phyloP scores from a whole-genome alignment of 345 rosid genomes.

The Murraya koenigii region DNA sequence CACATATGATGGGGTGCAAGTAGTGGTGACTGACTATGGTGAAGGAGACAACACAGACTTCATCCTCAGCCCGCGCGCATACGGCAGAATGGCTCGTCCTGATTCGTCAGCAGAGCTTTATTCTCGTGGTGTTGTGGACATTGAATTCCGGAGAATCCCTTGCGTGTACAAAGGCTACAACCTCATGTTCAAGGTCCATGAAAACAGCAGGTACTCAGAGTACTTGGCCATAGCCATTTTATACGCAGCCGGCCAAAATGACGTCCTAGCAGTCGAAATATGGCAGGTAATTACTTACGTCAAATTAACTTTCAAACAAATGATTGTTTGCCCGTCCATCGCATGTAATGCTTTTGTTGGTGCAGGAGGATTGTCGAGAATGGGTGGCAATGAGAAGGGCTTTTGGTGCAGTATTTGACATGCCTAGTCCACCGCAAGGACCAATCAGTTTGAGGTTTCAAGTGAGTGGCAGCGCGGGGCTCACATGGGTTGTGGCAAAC shows the following conservation, averaged over 20 bases:
- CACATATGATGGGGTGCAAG: slow-evolving; percentile 54
- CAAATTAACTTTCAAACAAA: no score
- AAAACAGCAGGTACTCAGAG: slow-evolving; percentile 55
- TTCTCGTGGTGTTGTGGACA: slow-evolving; percentile 69
- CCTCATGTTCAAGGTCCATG: slow-evolving; percentile 60
- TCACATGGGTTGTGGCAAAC: slow-evolving; percentile 55
- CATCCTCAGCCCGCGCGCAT: slow-evolving; percentile 70
- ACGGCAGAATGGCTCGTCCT: slow-evolving; percentile 46
- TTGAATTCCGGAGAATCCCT: slow-evolving; percentile 68
- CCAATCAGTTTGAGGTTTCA: slow-evolving; percentile 47
- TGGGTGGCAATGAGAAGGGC: slow-evolving; percentile 78
- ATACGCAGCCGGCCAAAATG: slow-evolving; percentile 53
- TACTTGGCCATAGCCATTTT: slow-evolving; percentile 62
- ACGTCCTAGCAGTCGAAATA: slow-evolving; percentile 54
- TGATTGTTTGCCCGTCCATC: no score
- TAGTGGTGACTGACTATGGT: slow-evolving; percentile 82
- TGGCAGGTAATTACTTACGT: slow-evolving; percentile 47
- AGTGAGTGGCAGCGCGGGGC: slow-evolving; percentile 41
- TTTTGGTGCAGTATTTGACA: slow-evolving; percentile 71
- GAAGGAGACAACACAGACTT: slow-evolving; percentile 81
- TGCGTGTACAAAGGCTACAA: slow-evolving; percentile 52
- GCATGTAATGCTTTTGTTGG: no score
- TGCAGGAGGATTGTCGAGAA: slow-evolving; percentile 56
- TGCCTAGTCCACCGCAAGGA: slow-evolving; percentile 58
- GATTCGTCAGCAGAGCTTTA: slow-evolving; percentile 39